These are phyloP conservation scores for Scedosporium minutisporum DNA, from an alignment of 2,329 filamentous ascomycete genomes.

Conservation along the genomic window DNA sequence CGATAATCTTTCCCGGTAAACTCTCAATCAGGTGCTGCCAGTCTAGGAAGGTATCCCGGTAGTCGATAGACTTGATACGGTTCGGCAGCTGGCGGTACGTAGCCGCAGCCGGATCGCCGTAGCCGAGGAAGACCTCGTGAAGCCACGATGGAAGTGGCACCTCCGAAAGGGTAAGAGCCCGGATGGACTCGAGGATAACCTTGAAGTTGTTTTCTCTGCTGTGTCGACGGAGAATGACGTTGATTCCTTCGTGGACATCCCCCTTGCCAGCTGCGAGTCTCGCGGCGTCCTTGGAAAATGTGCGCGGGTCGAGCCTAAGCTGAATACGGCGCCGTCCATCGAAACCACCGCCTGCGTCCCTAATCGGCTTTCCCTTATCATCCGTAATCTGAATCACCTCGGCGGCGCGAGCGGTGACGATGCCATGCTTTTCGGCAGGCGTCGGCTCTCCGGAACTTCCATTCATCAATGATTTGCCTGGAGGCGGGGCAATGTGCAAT, in stretches of 20 bases:
- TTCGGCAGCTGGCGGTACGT: conserved; percentile 76
- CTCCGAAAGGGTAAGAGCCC: conserved; percentile 73
- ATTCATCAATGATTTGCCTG: conserved; percentile 43
- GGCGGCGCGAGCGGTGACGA: conserved; percentile 67
- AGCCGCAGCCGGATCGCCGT: conserved; percentile 83
- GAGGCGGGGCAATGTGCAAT: conserved; percentile 59
- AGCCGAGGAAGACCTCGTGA: conserved; percentile 95
- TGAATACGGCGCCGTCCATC: conserved; percentile 66
- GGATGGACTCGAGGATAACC: conserved; percentile 83
- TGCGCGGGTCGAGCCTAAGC: conserved; percentile 68
- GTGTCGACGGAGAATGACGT: conserved; percentile 72
- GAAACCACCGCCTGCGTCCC: conserved; percentile 48
- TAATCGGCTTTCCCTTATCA: conserved; percentile 66
- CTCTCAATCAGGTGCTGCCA: conserved; percentile 92
- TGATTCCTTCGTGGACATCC: conserved; percentile 76
- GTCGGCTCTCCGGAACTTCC: conserved; percentile 31
- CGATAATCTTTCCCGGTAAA: conserved; percentile 76
- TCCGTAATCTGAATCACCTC: conserved; percentile 81
- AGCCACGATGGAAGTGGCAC: conserved; percentile 84
- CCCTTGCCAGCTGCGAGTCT: conserved; percentile 54
- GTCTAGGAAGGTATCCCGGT: conserved; percentile 86
- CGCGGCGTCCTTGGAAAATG: conserved; percentile 70
- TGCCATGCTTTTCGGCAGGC: conserved; percentile 52
- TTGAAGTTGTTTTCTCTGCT: conserved; percentile 97
- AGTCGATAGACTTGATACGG: conserved; percentile 71